Base-by-base conservation (phyloP, 768 basidiomycete species). In the Amanita polypyramis region DNA sequence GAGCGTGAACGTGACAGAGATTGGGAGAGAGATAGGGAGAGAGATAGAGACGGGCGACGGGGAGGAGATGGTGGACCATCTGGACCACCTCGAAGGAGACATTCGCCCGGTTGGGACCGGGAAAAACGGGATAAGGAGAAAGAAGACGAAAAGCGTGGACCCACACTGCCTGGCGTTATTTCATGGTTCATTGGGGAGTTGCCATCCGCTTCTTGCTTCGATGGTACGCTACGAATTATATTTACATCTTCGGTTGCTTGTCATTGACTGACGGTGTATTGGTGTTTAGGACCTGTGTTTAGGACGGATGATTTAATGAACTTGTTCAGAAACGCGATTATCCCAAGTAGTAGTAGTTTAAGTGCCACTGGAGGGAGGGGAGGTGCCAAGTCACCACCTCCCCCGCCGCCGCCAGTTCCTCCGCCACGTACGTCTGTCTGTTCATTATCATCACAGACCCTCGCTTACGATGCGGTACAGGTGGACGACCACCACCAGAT, bases 241-340 rank as follows among this genome's bases (percentile, higher is more conserved):
- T n/a, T 54, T 39, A 45, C 36, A 32, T 53, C 41, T 46, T 33
- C 9, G 30, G 2, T 32, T 27, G 23, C 45, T 48, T 43, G 40
- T 20, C 38, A 19, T 36, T 25, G 42, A 17, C 33, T 50, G 43
- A 25, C 30, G 17, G 34, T 40, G 37, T 12, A 40, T 46, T 21
- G 25, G 32, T 20, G 25, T 55, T 17, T 55, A 94, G 92, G 92
- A 3, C 93, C 93, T 7, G 76, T 90, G 33, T 95, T 95, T 67
- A 74, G 88, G 49, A 83, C 85, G 1, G 93, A 96, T 25, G 92
- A 95, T 62, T 68, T 95, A 33, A 84, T 97, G 80, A 82, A 83
- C 52, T 59, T 91, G 25, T 83, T 96, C 63, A 74, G 80, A 30
- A 86, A 79, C 57, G 85, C 88, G 41, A 79, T 85, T 27, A 88